Evolutionary conservation across 2,329 filamentous ascomycete genomes (phyloP), one percentile per base, ranked within the genome.

Genomic region (Sarocladium strictum): DNA sequence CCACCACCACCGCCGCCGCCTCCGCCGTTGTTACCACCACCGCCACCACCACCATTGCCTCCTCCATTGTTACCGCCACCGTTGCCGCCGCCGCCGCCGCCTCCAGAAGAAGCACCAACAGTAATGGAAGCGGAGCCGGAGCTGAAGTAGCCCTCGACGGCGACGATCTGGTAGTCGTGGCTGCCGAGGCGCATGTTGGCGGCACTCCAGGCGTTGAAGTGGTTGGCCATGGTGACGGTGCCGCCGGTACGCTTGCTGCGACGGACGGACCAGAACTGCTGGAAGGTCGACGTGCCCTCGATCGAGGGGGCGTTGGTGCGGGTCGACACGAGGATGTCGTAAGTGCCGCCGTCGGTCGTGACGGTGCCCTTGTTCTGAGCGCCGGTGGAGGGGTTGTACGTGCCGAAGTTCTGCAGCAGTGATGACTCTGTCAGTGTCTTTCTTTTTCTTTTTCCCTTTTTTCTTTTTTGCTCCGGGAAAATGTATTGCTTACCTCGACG

Each of bases 181-280:
- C 59, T 69, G 2, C 79, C 79, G 12, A 82, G 62, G 26, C 65
- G 69, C 63, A 80, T 64, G 4, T 78, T 78, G n/a, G 64, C 61
- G 29, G 68, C 67, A 21, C 64, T 63, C 79, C 79, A 83, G 4
- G 77, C 78, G 59, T 76, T 70, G 60, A 82, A 81, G 63, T 81
- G 78, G 59, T 73, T 76, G 23, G 64, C 67, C 1, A 71, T 70
- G 38, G 72, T 77, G 57, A 83, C 74, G 9, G 73, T 77, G 3
- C 79, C 80, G 54, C 72, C 69, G 23, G 70, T 69, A 50, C 78
- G 71, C 72, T 81, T 80, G 53, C 58, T 67, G 58, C 69, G 66
- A 56, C 78, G 72, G 21, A 81, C 73, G 24, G 72, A 76, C 76
- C 74, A 79, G 68, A 72, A 80, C 67, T 80, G 78, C 63, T 75